Evolutionary conservation across 1,139 yeast species (phyloP).

Genomic region (Yamadazyma triangularis): DNA sequence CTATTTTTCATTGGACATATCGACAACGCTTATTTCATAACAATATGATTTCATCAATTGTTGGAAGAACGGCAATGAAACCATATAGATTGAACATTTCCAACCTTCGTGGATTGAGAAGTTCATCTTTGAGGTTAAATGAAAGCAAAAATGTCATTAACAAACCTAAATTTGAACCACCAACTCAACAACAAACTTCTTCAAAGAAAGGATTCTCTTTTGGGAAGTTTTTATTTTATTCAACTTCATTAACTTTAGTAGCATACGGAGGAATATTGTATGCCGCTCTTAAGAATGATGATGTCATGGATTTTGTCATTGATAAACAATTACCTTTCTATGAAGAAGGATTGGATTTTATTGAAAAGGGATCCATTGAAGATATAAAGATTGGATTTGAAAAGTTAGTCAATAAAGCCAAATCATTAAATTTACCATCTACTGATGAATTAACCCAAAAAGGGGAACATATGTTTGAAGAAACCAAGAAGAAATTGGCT

Average conservation of each 20-base stretch:
- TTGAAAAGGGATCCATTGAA: slow-evolving; percentile 36
- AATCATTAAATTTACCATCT: slow-evolving; percentile 24
- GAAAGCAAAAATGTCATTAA: no score
- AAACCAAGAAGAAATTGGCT: slow-evolving; percentile 33
- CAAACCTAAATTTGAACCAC: slow-evolving; percentile 3
- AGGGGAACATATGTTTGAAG: slow-evolving; percentile 34
- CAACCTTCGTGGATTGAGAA: no score
- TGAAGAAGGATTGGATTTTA: slow-evolving; percentile 37
- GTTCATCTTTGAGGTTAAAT: slow-evolving; percentile 1
- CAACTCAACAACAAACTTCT: no score
- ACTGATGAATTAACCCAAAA: slow-evolving; percentile 35
- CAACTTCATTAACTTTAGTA: slow-evolving; percentile 24
- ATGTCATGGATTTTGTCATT: slow-evolving; percentile 43
- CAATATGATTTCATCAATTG: no score
- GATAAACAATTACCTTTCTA: slow-evolving; percentile 44
- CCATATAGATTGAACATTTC: no score
- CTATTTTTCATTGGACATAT: no score
- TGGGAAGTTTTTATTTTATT: slow-evolving; percentile 27
- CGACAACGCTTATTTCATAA: no score
- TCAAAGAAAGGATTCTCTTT: slow-evolving; percentile 31
- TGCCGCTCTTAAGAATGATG: slow-evolving; percentile 43
- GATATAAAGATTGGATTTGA: slow-evolving; percentile 24
- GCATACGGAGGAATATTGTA: slow-evolving; percentile 39
- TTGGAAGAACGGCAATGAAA: no score
- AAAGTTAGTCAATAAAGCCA: slow-evolving; percentile 17